Conservation (phyloP, 768 basidiomycete species). For the Suillus ampliporus region DNA sequence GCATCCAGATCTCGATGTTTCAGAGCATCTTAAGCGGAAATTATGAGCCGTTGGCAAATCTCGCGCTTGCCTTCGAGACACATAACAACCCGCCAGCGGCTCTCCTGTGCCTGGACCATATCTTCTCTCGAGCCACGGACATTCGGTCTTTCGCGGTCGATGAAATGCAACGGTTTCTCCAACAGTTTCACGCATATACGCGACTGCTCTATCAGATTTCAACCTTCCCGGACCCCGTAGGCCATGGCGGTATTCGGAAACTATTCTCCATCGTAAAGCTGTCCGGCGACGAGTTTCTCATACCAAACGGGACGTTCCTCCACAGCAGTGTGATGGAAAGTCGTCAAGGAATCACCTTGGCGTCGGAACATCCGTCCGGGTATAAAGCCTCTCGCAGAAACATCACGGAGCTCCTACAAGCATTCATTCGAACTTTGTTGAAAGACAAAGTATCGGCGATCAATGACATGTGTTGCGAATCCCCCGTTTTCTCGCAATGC, state of each 20-base stretch:
- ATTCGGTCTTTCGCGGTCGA: constrained; percentile 29
- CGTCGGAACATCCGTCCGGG: not conserved
- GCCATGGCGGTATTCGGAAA: constrained; percentile 27
- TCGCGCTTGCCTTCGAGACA: constrained; percentile 39
- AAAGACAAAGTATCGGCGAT: constrained; percentile 35
- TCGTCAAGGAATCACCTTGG: not conserved
- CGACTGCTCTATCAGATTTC: constrained; percentile 36
- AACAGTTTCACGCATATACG: constrained; percentile 42
- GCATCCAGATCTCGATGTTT: constrained; percentile 40
- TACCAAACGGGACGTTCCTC: constrained; percentile 4
- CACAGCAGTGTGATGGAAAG: not conserved
- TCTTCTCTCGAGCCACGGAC: constrained; percentile 36
- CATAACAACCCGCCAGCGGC: constrained; percentile 38
- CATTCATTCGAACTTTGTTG: constrained; percentile 34
- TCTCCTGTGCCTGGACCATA: constrained; percentile 50
- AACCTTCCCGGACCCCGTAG: constrained; percentile 35
- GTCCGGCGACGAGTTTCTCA: constrained; percentile 28
- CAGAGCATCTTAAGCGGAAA: constrained; percentile 35
- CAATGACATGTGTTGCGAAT: constrained; percentile 36
- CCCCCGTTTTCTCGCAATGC: constrained; percentile 46
- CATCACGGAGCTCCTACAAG: constrained; percentile 30
- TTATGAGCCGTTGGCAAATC: constrained; percentile 29
- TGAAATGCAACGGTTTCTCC: constrained; percentile 38
- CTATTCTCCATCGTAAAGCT: constrained; percentile 41
- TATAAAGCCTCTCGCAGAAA: constrained; percentile 20